phyloP scores from a whole-genome alignment of 116 monocot species.

The Trichopus zeylanicus region DNA sequence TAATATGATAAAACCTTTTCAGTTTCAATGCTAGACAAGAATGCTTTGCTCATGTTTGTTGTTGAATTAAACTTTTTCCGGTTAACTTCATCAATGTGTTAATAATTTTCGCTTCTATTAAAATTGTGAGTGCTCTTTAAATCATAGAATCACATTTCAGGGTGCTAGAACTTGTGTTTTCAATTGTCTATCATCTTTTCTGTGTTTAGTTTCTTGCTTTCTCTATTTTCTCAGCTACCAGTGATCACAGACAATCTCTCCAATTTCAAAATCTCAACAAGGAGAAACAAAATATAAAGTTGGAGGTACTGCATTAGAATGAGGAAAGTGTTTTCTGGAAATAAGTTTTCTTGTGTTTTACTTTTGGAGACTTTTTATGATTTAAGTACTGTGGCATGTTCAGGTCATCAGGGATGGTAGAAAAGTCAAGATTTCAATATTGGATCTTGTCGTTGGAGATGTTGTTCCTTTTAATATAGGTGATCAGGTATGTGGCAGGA shows the following conservation, averaged over 20 bases:
- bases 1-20: too few relatives aligned
- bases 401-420: conserved; percentile 92
- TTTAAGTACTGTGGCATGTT: neutral
- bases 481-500: conserved; percentile 78
- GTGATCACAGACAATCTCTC: conserved; percentile 93
- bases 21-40: too few relatives aligned
- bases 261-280: conserved; percentile 93
- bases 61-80: too few relatives aligned
- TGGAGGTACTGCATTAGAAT: too few relatives aligned
- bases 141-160: too few relatives aligned
- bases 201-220: neutral
- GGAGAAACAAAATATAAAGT: conserved; percentile 84
- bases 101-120: too few relatives aligned
- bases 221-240: conserved; percentile 44
- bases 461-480: conserved; percentile 96
- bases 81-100: too few relatives aligned
- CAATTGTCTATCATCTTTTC: too few relatives aligned
- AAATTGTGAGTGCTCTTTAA: too few relatives aligned
- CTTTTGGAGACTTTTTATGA: conserved; percentile 1
- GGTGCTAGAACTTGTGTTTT: too few relatives aligned
- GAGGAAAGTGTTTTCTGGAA: conserved; percentile 4
- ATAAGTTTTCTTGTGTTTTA: conserved; percentile 3
- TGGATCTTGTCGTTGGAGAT: conserved; percentile 96
- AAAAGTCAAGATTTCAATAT: conserved; percentile 84
- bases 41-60: too few relatives aligned